phyloP scores from a whole-genome alignment of 306 rosid genomes.

The Rosa multiflora region DNA sequence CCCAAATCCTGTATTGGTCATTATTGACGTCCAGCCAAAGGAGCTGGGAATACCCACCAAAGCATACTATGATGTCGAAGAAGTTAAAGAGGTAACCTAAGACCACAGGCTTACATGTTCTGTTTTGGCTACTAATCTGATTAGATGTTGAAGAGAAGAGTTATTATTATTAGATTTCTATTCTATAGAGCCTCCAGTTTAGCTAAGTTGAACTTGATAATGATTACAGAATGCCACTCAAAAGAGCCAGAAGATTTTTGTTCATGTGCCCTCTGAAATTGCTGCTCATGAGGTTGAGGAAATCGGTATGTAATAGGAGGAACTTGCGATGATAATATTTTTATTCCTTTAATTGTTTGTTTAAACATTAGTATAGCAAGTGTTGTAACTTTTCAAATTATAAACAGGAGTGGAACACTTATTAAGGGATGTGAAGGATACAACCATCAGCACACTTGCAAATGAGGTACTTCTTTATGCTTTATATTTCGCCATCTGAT shows the following conservation, averaged over 20 bases:
- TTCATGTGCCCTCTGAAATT: constrained; percentile 81
- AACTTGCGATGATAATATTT: neutral
- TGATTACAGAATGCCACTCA: constrained; percentile 79
- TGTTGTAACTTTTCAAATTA: constrained; percentile 22
- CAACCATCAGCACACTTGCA: constrained; percentile 87
- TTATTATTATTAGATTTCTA: neutral
- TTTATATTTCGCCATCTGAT: neutral
- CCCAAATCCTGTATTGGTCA: constrained; percentile 84
- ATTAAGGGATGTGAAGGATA: constrained; percentile 73
- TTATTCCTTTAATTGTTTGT: neutral
- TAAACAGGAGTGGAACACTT: constrained; percentile 86
- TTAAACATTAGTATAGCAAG: neutral
- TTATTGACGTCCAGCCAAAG: constrained; percentile 89
- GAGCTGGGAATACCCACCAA: constrained; percentile 96
- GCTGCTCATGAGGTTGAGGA: constrained; percentile 96
- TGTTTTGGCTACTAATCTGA: neutral
- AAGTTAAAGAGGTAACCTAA: constrained; percentile 69
- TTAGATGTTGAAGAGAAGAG: neutral
- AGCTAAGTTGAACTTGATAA: constrained; percentile 22
- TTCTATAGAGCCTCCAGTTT: neutral
- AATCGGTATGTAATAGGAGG: constrained; percentile 54
- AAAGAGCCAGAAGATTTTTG: constrained; percentile 87
- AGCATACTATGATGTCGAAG: constrained; percentile 89
- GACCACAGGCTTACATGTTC: neutral
- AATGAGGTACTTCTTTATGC: constrained; percentile 51